Evolutionary conservation across 1,139 yeast genomes (phyloP).

Genomic region (Pichia sorboxylosa): DNA sequence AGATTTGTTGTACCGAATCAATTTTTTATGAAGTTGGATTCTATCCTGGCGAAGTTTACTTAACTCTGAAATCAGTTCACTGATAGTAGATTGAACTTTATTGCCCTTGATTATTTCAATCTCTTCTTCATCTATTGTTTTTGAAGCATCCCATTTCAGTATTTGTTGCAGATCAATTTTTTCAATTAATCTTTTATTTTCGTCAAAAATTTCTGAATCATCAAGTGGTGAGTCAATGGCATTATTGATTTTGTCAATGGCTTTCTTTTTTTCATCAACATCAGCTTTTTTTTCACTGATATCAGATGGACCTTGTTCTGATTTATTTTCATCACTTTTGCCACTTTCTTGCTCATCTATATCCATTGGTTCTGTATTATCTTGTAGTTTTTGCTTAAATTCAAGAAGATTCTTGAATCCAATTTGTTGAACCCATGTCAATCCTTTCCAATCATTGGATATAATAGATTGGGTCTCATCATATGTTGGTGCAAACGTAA

Average conservation of each 20-base stretch:
- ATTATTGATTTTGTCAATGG: slow-evolving; percentile 1
- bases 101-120: slow-evolving; percentile 34
- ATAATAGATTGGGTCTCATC: slow-evolving; percentile 66
- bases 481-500: slow-evolving; percentile 66
- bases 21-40: slow-evolving; percentile 7
- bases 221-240: not conserved
- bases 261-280: slow-evolving; percentile 6
- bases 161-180: slow-evolving; percentile 35
- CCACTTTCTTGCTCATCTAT: slow-evolving; percentile 3
- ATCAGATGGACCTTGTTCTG: slow-evolving; percentile 3
- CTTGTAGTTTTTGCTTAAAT: slow-evolving; percentile 22
- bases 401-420: slow-evolving; percentile 44
- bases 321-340: slow-evolving; percentile 6
- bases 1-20: slow-evolving; percentile 7
- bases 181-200: slow-evolving; percentile 3
- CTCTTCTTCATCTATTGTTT: slow-evolving; percentile 42
- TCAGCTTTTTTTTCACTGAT: slow-evolving; percentile 4
- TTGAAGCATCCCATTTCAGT: slow-evolving; percentile 43
- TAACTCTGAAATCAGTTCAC: slow-evolving; percentile 43
- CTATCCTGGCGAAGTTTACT: slow-evolving; percentile 48
- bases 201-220: not conserved
- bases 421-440: slow-evolving; percentile 69
- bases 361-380: not conserved
- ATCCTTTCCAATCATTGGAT: slow-evolving; percentile 49
- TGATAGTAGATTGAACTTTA: slow-evolving; percentile 44